Evolutionary conservation across 2,329 filamentous ascomycete genomes (phyloP), one percentile per base, ranked within the genome.

Genomic region (Westerdykella aurantiaca): DNA sequence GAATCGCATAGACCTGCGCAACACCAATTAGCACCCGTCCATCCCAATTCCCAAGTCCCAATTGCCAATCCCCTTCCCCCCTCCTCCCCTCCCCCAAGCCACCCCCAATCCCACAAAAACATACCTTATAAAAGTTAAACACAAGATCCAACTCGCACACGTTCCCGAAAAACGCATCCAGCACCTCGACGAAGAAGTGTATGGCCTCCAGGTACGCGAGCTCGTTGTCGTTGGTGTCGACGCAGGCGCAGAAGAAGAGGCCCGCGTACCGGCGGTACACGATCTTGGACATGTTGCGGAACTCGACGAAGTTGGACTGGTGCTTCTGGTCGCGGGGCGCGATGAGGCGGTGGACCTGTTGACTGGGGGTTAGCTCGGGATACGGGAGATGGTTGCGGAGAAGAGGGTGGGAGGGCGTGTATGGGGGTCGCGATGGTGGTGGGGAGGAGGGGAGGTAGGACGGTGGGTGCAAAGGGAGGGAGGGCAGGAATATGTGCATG

Each of bases 221-320:
- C 75, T 98, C 93, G 71, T 97, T 98, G 71, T 98, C 93, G 69
- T 96, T 97, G 41, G 91, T 94, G 72, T 98, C 93, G 66, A 98
- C 93, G 71, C 93, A 97, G 42, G 90, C 94, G 76, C 93, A 98
- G 76, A 98, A 98, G 80, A 98, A 98, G 46, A 98, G 82, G 0
- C 93, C 93, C 0, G 93, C 93, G 72, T 98, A 98, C 50, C 93
- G 86, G 37, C 94, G 85, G 75, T 98, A 98, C 42, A 98, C 88
- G 59, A 98, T 86, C 75, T 96, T 97, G 67, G 91, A 70, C 56
- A 69, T 89, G 72, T 89, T 87, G 55, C 88, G 86, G 74, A 83
- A 83, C 59, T 98, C 93, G 77, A 98, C 93, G 64, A 98, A 98
- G 75, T 98, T 98, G 72, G 89, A 95, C 69, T 98, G 93, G 76